Conservation (phyloP, 2,329 filamentous ascomycete species). For the Cercospora canescens region DNA sequence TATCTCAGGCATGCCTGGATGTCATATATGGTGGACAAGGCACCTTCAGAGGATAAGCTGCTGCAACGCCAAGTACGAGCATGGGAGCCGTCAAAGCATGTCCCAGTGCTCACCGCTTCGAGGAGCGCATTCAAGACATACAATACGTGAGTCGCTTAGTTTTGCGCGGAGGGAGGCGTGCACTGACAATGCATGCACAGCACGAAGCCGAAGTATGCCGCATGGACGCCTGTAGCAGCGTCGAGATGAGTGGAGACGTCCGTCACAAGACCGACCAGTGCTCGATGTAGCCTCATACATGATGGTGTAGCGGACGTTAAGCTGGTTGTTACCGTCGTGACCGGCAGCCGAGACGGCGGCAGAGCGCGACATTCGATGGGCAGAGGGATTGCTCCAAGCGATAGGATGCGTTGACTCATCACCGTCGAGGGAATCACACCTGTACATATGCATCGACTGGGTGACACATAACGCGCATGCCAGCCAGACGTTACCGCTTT, state of each 20-base stretch:
- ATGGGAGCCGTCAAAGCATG: constrained; percentile 75
- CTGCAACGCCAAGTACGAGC: constrained; percentile 65
- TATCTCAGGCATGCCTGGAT: constrained; percentile 84
- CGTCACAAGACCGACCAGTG: not conserved
- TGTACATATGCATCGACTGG: constrained; percentile 7
- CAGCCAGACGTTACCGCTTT: not conserved
- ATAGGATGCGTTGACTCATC: constrained; percentile 2
- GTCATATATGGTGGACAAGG: constrained; percentile 85
- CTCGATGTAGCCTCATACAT: not conserved
- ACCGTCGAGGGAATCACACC: not conserved
- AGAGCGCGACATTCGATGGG: not conserved
- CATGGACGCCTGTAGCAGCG: constrained; percentile 51
- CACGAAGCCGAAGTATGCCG: constrained; percentile 50
- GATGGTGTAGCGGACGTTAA: not conserved
- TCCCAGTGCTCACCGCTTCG: constrained; percentile 73
- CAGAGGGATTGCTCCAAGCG: not conserved
- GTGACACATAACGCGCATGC: not conserved
- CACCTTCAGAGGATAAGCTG: constrained; percentile 74
- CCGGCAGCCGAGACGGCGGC: not conserved
- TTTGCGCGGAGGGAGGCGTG: not conserved
- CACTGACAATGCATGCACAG: constrained; percentile 32
- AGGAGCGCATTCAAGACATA: constrained; percentile 88
- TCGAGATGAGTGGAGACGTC: constrained; percentile 31
- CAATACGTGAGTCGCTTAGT: constrained; percentile 75
- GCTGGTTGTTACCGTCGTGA: constrained; percentile 8